phyloP scores from a whole-genome alignment of 1,284 basidiomycete species.

The Afroboletus lepidellus region DNA sequence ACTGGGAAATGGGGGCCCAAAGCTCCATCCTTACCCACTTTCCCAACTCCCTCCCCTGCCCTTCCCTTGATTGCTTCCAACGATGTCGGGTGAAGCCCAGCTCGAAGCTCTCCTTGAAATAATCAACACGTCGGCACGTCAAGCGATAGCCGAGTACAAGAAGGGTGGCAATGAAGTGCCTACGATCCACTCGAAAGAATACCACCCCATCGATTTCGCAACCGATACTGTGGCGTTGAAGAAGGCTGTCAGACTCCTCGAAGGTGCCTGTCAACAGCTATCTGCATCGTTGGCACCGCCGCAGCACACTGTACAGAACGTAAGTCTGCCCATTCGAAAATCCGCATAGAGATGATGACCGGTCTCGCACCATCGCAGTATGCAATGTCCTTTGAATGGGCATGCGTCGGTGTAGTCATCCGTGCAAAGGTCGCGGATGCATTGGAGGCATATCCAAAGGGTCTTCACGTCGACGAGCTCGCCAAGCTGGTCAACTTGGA shows the following conservation, averaged over 20 bases:
- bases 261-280: conserved; percentile 30
- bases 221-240: conserved; percentile 23
- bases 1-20: background rate
- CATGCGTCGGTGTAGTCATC: conserved; percentile 24
- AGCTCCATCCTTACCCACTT: background rate
- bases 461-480: conserved; percentile 27
- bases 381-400: conserved; percentile 25
- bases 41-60: background rate
- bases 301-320: conserved; percentile 29
- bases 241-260: conserved; percentile 30
- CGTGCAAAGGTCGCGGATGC: conserved; percentile 27
- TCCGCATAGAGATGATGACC: background rate
- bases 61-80: background rate
- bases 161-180: conserved; percentile 22
- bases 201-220: conserved; percentile 27
- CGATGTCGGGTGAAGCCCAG: conserved; percentile 28
- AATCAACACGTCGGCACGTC: conserved; percentile 25
- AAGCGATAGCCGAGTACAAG: conserved; percentile 32
- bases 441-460: conserved; percentile 23
- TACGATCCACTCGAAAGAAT: conserved; percentile 21
- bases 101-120: conserved; percentile 26
- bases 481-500: conserved; percentile 26
- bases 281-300: conserved; percentile 31
- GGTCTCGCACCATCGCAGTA: conserved; percentile 7
- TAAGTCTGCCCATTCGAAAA: conserved; percentile 12